These are phyloP conservation scores for Epicoccum sorghinum DNA, from an alignment of 2,329 filamentous ascomycete genomes.

Conservation along the genomic window DNA sequence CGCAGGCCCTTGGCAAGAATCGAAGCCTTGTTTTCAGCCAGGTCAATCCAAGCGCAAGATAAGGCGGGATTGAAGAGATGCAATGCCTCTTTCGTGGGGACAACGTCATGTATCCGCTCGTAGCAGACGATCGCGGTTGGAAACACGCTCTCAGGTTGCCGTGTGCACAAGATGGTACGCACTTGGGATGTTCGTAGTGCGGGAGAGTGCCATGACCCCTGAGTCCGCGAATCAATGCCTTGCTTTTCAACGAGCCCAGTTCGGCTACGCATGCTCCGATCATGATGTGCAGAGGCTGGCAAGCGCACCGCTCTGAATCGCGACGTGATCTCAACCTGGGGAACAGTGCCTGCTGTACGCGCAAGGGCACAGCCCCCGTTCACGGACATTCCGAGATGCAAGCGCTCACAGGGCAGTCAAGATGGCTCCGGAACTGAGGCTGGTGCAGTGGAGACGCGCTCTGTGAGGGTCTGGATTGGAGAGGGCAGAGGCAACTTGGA, in stretches of 20 bases:
- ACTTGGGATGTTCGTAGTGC: slow-evolving; percentile 8
- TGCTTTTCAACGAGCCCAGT: slow-evolving; percentile 9
- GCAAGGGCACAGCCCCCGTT: slow-evolving; percentile 8
- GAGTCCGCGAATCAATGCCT: slow-evolving; percentile 14
- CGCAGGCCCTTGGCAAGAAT: slow-evolving; percentile 11
- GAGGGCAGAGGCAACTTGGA: neutral
- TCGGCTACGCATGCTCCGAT: slow-evolving; percentile 5
- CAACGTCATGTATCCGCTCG: slow-evolving; percentile 22
- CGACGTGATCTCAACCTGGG: neutral
- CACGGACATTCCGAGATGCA: slow-evolving; percentile 19
- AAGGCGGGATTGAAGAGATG: neutral
- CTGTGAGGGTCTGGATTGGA: slow-evolving; percentile 22
- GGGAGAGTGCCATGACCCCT: slow-evolving; percentile 14
- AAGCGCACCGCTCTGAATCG: slow-evolving; percentile 13
- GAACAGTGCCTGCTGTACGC: neutral
- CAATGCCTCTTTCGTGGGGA: slow-evolving; percentile 8
- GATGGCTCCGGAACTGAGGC: slow-evolving; percentile 19
- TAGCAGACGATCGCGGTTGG: slow-evolving; percentile 18
- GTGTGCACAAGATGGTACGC: slow-evolving; percentile 6
- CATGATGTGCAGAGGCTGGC: slow-evolving; percentile 6
- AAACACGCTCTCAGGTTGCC: slow-evolving; percentile 15
- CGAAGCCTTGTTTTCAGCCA: slow-evolving; percentile 17
- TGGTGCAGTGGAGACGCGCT: slow-evolving; percentile 16
- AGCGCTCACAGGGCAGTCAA: slow-evolving; percentile 6
- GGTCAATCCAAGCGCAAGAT: slow-evolving; percentile 6